Base-by-base conservation (phyloP, 1,139 yeast species). In the Kodamaea anthophila region DNA sequence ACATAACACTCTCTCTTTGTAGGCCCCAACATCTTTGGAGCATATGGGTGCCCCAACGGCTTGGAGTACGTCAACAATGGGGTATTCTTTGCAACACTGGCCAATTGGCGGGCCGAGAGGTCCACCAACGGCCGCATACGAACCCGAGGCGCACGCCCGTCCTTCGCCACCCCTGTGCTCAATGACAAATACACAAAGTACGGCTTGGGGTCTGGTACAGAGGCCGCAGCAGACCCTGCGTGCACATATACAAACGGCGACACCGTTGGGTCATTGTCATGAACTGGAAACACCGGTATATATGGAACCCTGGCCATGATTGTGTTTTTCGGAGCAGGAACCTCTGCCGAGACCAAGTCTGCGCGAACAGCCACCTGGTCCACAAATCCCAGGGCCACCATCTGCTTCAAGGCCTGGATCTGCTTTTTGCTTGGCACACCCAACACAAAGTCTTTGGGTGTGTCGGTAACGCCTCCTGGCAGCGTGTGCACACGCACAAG, bases 291-390 rank as follows among this genome's bases (percentile, higher is more conserved):
- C 5, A 85, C 64, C 0, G 96, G 76, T 11, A 73, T 51, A 46
- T 87, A 91, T 0, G 96, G 96, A 21, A 84, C 70, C 31, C 70
- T 71, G 32, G 69, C 69, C 28, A 84, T 67, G 23, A 67, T 69
- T 11, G 80, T 65, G 33, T 70, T 77, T 46, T 77, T 78, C 2
- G 79, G 60, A 3, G 79, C 54, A 24, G 57, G 63, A 9, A 74
- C 65, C 23, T 82, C 94, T 1, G 77, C 60, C n/a, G 84, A 77
- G 8, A 79, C 59, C 18, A 78, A 43, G 47, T 87, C 96, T 0
- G 85, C 91, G 38, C 97, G 66, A 9, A 85, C 72, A 1, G 95
- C 94, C 12, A 91, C 72, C 48, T 85, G 95, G 51, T 93, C 98
- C 28, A 91, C 67, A 46, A 85, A 93, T 0, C 98, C 98, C 0